Conservation (phyloP, 208 protist genomes). For the Polymyxa betae region DNA sequence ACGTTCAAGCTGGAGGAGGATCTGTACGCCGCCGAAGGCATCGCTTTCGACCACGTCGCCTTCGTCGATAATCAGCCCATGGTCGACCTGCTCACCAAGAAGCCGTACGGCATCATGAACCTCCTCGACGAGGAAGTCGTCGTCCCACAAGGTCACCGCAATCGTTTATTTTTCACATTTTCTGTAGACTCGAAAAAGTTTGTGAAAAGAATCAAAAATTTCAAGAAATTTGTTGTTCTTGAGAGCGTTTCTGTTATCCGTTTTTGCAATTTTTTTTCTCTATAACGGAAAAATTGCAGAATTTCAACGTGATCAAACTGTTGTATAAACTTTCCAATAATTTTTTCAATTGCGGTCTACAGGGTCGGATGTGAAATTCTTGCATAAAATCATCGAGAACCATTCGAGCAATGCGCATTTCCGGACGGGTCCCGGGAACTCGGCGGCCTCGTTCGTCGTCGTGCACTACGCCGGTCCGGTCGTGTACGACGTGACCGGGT, state of each 20-base stretch:
- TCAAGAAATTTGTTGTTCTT: no score
- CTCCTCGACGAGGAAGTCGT: constrained; percentile 64
- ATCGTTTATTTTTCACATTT: no score
- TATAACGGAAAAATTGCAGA: no score
- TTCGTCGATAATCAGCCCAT: constrained; percentile 62
- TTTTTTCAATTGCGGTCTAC: background rate
- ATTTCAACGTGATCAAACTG: no score
- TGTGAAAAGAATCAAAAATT: no score
- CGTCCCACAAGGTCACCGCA: constrained; percentile 50
- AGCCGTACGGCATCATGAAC: constrained; percentile 57
- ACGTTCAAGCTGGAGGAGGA: constrained; percentile 67
- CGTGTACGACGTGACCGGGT: constrained; percentile 70
- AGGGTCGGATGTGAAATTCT: constrained; percentile 39
- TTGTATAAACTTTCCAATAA: no score
- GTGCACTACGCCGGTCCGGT: constrained; percentile 79
- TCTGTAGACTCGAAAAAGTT: no score
- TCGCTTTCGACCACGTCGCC: constrained; percentile 59
- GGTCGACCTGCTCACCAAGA: constrained; percentile 57
- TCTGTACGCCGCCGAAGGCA: constrained; percentile 59
- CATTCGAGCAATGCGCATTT: constrained; percentile 1
- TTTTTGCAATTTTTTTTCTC: no score
- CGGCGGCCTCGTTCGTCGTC: constrained; percentile 69
- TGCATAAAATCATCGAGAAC: constrained; percentile 43
- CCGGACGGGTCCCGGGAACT: background rate
- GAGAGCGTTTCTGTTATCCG: no score